Percentiles rank a stretch among this genome's conserved stretches.
phyloP scores from a whole-genome alignment of 306 rosid genomes.

The Dryas alaskensis region DNA sequence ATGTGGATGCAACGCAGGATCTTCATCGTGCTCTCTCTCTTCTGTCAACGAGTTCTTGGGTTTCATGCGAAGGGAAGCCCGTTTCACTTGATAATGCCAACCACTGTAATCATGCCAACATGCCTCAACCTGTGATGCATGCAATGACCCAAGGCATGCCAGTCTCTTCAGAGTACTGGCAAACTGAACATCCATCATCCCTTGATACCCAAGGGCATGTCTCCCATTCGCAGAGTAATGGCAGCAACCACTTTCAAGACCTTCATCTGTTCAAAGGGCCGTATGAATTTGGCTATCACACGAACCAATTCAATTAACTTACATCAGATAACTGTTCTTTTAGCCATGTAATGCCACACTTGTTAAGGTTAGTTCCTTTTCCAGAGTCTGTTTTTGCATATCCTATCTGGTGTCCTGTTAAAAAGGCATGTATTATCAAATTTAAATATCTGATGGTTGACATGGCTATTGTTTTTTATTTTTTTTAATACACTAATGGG shows the following conservation, averaged over 20 bases:
- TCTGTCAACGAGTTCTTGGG: conserved; percentile 90
- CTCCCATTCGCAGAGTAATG: conserved; percentile 32
- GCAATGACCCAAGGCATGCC: conserved; percentile 36
- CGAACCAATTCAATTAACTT: conserved; percentile 43
- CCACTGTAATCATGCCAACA: conserved; percentile 10
- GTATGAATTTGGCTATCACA: conserved; percentile 41
- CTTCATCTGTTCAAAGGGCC: conserved; percentile 48
- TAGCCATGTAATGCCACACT: not conserved
- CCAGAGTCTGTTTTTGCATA: not conserved
- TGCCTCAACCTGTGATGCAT: conserved; percentile 34
- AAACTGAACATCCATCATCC: conserved; percentile 33
- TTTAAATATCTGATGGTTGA: no score
- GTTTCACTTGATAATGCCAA: conserved; percentile 33
- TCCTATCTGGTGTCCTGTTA: not conserved
- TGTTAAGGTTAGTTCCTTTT: conserved; percentile 14
- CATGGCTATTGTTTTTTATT: not conserved
- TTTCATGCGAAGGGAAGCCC: conserved; percentile 42
- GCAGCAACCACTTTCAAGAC: conserved; percentile 48
- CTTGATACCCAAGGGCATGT: conserved; percentile 20
- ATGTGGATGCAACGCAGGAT: conserved; percentile 43
- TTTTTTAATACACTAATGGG: no score
- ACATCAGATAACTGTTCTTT: not conserved
- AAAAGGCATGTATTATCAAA: not conserved
- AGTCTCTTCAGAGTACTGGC: conserved; percentile 46
- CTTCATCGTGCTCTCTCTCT: conserved; percentile 97